Base-by-base conservation (phyloP, 2,329 filamentous ascomycete species). In the Juglanconis juglandina region DNA sequence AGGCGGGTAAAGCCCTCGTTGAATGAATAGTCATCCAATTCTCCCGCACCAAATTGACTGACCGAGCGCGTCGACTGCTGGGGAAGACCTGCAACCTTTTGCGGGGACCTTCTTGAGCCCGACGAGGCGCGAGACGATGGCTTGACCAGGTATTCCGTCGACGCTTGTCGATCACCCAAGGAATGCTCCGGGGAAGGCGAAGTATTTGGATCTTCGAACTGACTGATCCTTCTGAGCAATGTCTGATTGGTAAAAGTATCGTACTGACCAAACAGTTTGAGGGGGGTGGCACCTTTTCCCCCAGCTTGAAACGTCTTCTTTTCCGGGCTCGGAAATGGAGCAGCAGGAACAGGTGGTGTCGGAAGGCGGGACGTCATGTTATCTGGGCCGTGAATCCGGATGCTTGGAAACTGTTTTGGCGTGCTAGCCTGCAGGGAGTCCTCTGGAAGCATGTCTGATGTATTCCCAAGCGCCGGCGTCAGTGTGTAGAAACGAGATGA, bases 191-290 rank as follows among this genome's bases (percentile, higher is more conserved):
- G 58, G 11, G 46, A 59, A 56, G 47, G 55, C 32, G 62, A 62
- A 24, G 47, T 57, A 17, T 64, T 74, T 52, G 76, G 80, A 64
- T 89, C 86, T 68, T 96, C 91, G 60, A 96, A 91, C 69, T 98
- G 92, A 69, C 92, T 96, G 68, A 97, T 87, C 17, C 94, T 86
- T 52, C 92, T 84, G 61, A 95, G 81, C 9, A 98, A 78, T 9
- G 89, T 91, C 70, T 96, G 91, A 71, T 92, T 96, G 5, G 94
- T 98, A 70, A 96, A 97, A 0, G 94, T 97, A 68, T 98, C 94
- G 73, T 97, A 92, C 1, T 90, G 87, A 1, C 90, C 92, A 71
- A 98, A 98, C 0, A 98, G 79, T 71, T 97, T 98, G 65, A 98
- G 72, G 0, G 93, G 93, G 68, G 92, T 97, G n/a, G 85, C 86